Evolutionary conservation across 1,139 yeast species (phyloP).

Genomic region (Geotrichum siamense): DNA sequence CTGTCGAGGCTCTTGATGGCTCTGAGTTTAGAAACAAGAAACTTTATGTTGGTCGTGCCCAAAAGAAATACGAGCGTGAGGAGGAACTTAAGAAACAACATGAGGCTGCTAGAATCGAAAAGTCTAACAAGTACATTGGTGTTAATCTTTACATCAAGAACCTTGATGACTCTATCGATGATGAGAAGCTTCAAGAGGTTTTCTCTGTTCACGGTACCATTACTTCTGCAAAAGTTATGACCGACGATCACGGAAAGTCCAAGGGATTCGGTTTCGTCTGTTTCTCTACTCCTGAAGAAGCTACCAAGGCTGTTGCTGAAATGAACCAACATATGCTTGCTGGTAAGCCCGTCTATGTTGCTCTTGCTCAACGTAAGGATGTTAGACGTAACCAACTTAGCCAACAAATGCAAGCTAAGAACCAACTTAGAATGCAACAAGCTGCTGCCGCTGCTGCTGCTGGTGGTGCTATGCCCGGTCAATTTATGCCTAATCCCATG

Average conservation of each 20-base stretch:
- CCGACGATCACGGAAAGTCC: slow-evolving; percentile 89
- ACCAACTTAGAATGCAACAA: slow-evolving; percentile 97
- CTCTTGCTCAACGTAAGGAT: slow-evolving; percentile 98
- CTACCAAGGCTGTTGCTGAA: slow-evolving; percentile 96
- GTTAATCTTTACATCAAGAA: slow-evolving; percentile 95
- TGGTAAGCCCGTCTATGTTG: slow-evolving; percentile 96
- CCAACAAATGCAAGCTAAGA: slow-evolving; percentile 97
- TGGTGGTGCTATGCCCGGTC: slow-evolving; percentile 85
- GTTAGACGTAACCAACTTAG: slow-evolving; percentile 95
- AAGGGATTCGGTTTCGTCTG: slow-evolving; percentile 99
- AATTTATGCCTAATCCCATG: slow-evolving; percentile 85
- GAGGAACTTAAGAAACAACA: slow-evolving; percentile 94
- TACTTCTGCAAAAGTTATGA: slow-evolving; percentile 95
- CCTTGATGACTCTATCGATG: slow-evolving; percentile 88
- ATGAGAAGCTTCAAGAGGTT: slow-evolving; percentile 86
- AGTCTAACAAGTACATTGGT: slow-evolving; percentile 92
- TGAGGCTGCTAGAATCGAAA: slow-evolving; percentile 89
- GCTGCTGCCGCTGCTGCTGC: slow-evolving; percentile 54
- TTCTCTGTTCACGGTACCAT: slow-evolving; percentile 90
- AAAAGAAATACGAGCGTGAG: slow-evolving; percentile 96
- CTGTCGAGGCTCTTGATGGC: slow-evolving; percentile 90
- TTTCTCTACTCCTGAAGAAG: slow-evolving; percentile 97
- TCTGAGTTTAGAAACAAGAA: slow-evolving; percentile 76
- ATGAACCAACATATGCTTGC: slow-evolving; percentile 96
- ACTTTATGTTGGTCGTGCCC: slow-evolving; percentile 97